Percentiles rank a stretch among this genome's conserved stretches.
These are phyloP conservation scores for Didymella exigua DNA, from an alignment of 2,329 filamentous ascomycete genomes.

Conservation along the genomic window DNA sequence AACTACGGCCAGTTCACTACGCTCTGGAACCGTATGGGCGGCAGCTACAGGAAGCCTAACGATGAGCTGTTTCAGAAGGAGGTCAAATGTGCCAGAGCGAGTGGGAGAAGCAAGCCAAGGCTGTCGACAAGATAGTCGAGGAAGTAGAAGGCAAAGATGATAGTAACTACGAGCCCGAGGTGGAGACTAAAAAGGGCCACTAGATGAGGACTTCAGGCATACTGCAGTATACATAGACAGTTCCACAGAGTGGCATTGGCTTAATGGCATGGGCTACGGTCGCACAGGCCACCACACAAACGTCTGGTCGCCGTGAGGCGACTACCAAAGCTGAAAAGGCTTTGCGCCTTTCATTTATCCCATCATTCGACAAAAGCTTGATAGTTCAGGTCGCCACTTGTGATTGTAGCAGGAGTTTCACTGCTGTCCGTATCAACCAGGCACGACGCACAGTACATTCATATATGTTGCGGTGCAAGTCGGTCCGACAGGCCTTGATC, in stretches of 20 bases:
- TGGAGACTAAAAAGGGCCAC: slow-evolving; percentile 50
- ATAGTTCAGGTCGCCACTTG: background rate
- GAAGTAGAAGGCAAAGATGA: slow-evolving; percentile 69
- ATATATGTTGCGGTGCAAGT: no score
- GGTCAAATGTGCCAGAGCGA: slow-evolving; percentile 81
- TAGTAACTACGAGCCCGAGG: slow-evolving; percentile 48
- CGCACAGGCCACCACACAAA: background rate
- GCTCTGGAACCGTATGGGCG: slow-evolving; percentile 85
- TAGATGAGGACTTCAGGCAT: slow-evolving; percentile 13
- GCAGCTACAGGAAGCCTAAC: slow-evolving; percentile 85
- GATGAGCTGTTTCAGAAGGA: slow-evolving; percentile 83
- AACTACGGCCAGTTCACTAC: slow-evolving; percentile 97
- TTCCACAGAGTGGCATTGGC: background rate
- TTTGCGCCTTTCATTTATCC: background rate
- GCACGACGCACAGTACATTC: background rate
- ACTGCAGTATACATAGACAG: background rate
- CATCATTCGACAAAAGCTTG: background rate
- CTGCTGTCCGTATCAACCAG: background rate
- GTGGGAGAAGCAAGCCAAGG: slow-evolving; percentile 77
- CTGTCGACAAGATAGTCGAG: slow-evolving; percentile 76
- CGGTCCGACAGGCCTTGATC: no score
- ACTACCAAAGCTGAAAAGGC: background rate
- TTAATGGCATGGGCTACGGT: background rate
- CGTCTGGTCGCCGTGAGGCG: background rate
- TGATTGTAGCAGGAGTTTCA: background rate